Base-by-base conservation (phyloP, 805 yeast genomes). In the Starmerella geochares region DNA sequence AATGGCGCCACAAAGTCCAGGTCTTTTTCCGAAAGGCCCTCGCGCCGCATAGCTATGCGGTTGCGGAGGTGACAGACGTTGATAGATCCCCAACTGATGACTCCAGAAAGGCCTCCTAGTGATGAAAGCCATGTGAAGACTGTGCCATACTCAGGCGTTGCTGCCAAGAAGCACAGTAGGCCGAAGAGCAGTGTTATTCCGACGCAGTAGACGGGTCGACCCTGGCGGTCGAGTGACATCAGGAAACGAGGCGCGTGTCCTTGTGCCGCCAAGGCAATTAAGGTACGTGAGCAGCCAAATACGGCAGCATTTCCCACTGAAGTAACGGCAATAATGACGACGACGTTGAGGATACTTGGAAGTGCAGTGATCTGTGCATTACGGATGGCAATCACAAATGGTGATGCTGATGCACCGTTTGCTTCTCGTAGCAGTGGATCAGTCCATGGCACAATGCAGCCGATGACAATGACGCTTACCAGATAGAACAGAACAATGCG, bases 221-320 rank as follows among this genome's bases (percentile, higher is more conserved):
- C 95, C 40, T 67, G 69, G 55, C 81, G 74, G 65, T 86, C 94
- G 54, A 84, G 77, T 66, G 81, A 81, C 25, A 80, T 79, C 23
- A 73, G 58, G 41, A 56, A 48, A 52, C 67, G 67, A 31, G 87
- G 87, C 17, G 83, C 81, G 58, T 75, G 72, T 20, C 81, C 79
- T 60, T 78, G 78, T 46, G 76, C 78, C 10, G 85, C 80, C 64
- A 81, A 70, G 4, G 84, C 76, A 4, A 80, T 77, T 54, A 81
- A 67, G 7, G 84, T 79, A 62, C 88, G 76, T n/a, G 86, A 79
- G 54, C 83, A 75, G 5, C 80, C 86, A 60, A 74, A 82, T 8
- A 81, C 81, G 1, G 84, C 74, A n/a, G 86, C 77, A 62, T 81
- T 81, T 21, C 85, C 87, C 14, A 81, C 87, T 2, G 86, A 80